Evolutionary conservation across 371 early-diverging fungal genomes (phyloP).

Genomic region (Mucor indicus): DNA sequence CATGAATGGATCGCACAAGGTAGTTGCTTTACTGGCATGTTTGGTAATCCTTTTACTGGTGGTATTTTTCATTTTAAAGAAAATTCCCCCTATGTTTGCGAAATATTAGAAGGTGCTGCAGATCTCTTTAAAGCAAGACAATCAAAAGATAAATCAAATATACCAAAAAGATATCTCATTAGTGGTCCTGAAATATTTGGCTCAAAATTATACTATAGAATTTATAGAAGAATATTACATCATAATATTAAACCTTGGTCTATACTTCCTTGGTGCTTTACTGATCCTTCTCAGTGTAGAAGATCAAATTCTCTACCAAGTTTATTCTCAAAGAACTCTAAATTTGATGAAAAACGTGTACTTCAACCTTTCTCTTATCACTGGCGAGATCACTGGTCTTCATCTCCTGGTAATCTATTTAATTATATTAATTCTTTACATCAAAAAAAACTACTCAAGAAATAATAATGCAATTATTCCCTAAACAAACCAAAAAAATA

Average conservation of each 20-base stretch:
- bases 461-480: no score
- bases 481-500: no score
- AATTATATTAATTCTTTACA: conserved; percentile 20
- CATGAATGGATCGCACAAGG: conserved; percentile 45
- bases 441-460: conserved; percentile 10
- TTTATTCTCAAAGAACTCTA: conserved; percentile 13
- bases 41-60: conserved; percentile 36
- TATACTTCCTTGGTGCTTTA: conserved; percentile 37
- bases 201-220: conserved; percentile 24
- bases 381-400: conserved; percentile 31
- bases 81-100: conserved; percentile 39
- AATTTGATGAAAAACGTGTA: conserved; percentile 26
- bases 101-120: conserved; percentile 29
- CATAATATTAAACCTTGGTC: conserved; percentile 31
- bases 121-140: conserved; percentile 15
- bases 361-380: conserved; percentile 31
- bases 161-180: conserved; percentile 11
- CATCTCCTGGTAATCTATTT: conserved; percentile 23
- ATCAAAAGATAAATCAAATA: not conserved
- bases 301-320: conserved; percentile 29
- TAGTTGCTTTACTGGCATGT: conserved; percentile 27
- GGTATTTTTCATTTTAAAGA: conserved; percentile 30
- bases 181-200: conserved; percentile 30
- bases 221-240: conserved; percentile 26
- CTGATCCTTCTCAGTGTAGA: conserved; percentile 27